Base-by-base conservation (phyloP, 176 grass and related monocot genomes). In the Rhynchospora pubera region DNA sequence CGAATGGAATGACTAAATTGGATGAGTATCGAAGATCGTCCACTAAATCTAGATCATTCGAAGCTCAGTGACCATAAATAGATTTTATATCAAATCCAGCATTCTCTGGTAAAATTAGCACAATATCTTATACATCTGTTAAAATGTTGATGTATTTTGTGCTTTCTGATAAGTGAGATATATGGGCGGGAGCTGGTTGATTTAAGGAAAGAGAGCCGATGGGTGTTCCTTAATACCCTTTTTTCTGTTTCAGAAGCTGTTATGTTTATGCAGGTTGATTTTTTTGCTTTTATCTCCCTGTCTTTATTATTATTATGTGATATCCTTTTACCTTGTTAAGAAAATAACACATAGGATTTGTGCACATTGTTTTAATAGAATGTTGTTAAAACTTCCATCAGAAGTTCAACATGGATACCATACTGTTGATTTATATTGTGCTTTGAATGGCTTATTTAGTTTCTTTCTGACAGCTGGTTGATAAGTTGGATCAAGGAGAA, bases 221-320 rank as follows among this genome's bases (percentile, higher is more conserved):
- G 94, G 94, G 94, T 92, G 80, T 97, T 97, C 67, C 92, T 97
- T 39, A 97, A 97, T 79, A 97, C 94, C 85, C 65, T 94, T 92
- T 97, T 97, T 88, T 97, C 94, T 82, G 94, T 97, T 89, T 97
- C 94, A 86, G 94, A 97, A 91, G 94, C 92, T 85, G 94, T 97
- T 67, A 97, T 94, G 94, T 97, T 86, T 88, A 97, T 97, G 92
- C 94, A 97, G 94, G 94, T 97, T 43, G 55, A 21, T 83, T 85
- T 85, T 85, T 22, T 39, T 79, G 32, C 75, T 69, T 77, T 61
- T 82, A 64, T 71, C 51, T 85, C 82, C 47, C 51, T 12, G 14
- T 71, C 61, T 58, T 79, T 82, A 63, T 53, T 23, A 55, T 71
- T 64, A 81, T 24, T 39, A 16, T 64, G 7, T 65, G 4, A 50